Base-by-base conservation (phyloP, 73 alveolate species). In the Symbiodinium pilosum region DNA sequence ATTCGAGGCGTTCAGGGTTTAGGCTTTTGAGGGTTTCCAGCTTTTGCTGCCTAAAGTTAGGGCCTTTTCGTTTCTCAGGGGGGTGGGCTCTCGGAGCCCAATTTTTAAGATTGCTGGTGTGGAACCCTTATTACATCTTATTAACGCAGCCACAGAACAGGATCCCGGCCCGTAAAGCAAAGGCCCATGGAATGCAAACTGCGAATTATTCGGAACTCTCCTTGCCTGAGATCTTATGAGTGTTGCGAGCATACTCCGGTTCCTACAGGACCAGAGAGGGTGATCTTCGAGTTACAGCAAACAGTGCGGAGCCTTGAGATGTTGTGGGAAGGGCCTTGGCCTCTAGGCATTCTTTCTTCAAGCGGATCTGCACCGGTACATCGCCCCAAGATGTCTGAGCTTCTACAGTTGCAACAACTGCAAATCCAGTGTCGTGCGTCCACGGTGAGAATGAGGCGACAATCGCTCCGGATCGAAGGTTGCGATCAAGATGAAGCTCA, bases 291-390 rank as follows among this genome's bases (percentile, higher is more conserved):
- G 59, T 14, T 14, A 6, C 59, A 9, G 32, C 75, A 11, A 56
- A 56, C 75, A 24, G 68, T 16, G 64, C 64, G 64, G 64, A 47
- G 68, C 2, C 68, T 51, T 51, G 68, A 51, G 68, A 51, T 24
- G 12, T 51, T 2, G 68, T 51, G 68, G 73, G 73, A 26, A 20
- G 34, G 38, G 38, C 81, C 38, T 3, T 5, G 38, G 81, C 32
- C 81, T 24, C 81, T 14, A 64, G 41, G 21, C 41, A 28, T 4
- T 28, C 38, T 64, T 64, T 64, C 38, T 64, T 64, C 81, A 64
- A 30, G 81, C 81, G 81, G 81, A 64, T 64, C 81, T 64, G 38
- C 81, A 64, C 81, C 81, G 81, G 81, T 38, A 64, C 81, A 64
- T 64, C 81, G 81, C 81, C 81, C 81, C 81, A 64, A 64, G 81